These are phyloP conservation scores for Epichloe bromicola DNA, from an alignment of 2,329 filamentous ascomycete species.

Conservation along the genomic window DNA sequence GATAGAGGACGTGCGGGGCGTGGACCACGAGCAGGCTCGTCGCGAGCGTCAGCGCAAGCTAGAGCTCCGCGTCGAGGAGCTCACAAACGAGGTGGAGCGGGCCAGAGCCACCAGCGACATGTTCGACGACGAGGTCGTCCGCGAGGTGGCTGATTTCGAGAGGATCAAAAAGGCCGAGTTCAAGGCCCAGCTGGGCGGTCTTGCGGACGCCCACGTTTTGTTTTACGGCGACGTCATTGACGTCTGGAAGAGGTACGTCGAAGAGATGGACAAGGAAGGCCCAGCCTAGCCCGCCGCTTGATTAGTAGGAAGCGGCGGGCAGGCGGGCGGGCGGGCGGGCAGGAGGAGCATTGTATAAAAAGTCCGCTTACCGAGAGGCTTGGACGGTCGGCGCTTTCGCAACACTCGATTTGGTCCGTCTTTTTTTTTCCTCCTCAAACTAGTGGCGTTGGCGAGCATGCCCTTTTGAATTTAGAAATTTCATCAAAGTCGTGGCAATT, in stretches of 20 bases:
- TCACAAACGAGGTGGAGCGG: constrained; percentile 78
- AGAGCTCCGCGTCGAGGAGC: constrained; percentile 82
- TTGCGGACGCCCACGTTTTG: constrained; percentile 74
- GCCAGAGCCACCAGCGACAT: constrained; percentile 79
- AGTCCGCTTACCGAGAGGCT: no score
- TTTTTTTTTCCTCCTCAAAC: no score
- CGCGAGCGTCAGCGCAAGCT: constrained; percentile 80
- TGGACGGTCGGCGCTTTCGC: no score
- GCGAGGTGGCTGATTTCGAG: constrained; percentile 89
- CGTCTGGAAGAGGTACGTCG: constrained; percentile 83
- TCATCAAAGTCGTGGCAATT: no score
- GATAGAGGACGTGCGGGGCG: constrained; percentile 90
- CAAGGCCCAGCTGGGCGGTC: constrained; percentile 66
- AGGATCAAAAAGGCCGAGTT: constrained; percentile 93
- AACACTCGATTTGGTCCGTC: no score
- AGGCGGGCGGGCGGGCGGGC: no score
- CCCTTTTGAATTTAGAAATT: no score
- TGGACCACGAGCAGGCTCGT: constrained; percentile 87
- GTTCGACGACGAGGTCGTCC: constrained; percentile 92
- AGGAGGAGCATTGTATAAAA: no score
- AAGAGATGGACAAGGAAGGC: constrained; percentile 67
- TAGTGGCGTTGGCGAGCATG: no score
- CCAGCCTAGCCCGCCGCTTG: constrained; percentile 12
- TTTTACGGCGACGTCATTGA: constrained; percentile 73
- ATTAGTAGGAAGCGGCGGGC: neutral